These are phyloP conservation scores for Amphirosellinia nigrospora DNA, from an alignment of 495 filamentous ascomycete species.

Conservation along the genomic window DNA sequence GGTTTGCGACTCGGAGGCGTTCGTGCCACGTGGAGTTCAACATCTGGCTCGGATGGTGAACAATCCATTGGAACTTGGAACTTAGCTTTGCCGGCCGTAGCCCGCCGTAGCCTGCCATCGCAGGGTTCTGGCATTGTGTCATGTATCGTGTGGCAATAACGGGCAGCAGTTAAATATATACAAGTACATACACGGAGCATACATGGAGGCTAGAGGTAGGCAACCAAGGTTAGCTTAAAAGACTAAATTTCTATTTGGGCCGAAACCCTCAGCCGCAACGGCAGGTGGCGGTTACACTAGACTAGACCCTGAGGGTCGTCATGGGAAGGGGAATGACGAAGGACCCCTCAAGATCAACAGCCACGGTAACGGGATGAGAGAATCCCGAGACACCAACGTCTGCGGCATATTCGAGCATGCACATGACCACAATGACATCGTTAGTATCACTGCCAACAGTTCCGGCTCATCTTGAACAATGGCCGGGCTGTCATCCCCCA, in stretches of 20 bases:
- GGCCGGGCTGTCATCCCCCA: neutral
- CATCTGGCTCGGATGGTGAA: neutral
- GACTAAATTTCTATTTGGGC: neutral
- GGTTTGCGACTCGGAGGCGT: neutral
- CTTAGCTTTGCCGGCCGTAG: no score
- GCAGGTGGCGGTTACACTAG: slow-evolving; percentile 1
- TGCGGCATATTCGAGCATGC: neutral
- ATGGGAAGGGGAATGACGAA: neutral
- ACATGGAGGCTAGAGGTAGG: no score
- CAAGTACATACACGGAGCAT: no score
- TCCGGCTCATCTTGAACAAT: neutral
- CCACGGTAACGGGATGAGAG: neutral
- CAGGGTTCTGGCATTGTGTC: no score
- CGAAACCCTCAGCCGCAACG: neutral
- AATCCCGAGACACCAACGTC: neutral
- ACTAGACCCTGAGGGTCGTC: no score
- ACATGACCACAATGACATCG: neutral
- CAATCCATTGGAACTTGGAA: neutral
- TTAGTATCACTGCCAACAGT: neutral
- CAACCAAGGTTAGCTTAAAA: neutral
- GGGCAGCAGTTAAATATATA: no score
- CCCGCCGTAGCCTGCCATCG: no score
- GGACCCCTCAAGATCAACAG: neutral
- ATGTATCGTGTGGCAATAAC: no score
- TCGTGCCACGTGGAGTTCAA: slow-evolving; percentile 16